A percentile compares a stretch with the other conserved stretches of the same genome.
These are phyloP conservation scores for Agrocybe pediades DNA, from an alignment of 768 basidiomycete genomes.

Conservation along the genomic window DNA sequence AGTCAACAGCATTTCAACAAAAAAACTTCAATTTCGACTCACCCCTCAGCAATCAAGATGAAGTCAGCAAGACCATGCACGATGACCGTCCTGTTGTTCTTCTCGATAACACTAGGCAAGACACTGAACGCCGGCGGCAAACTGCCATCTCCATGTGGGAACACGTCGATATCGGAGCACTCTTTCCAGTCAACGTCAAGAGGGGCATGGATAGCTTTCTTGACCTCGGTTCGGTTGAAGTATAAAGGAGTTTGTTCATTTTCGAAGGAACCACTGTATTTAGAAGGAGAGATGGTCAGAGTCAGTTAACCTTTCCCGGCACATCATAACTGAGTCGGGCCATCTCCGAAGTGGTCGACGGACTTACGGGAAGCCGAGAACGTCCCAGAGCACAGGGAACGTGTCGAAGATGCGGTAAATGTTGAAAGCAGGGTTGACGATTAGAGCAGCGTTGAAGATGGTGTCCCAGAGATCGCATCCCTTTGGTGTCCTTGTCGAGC, in stretches of 20 bases:
- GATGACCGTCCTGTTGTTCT: constrained; percentile 67
- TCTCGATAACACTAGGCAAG: constrained; percentile 75
- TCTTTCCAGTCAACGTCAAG: constrained; percentile 58
- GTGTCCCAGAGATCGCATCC: constrained; percentile 72
- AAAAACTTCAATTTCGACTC: constrained; percentile 17
- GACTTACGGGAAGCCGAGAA: constrained; percentile 79
- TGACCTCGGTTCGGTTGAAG: constrained; percentile 70
- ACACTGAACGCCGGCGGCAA: constrained; percentile 64
- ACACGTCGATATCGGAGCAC: constrained; percentile 62
- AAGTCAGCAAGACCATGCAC: constrained; percentile 76
- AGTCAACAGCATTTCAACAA: not conserved
- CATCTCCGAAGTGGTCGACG: too few species aligned
- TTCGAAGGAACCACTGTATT: constrained; percentile 52
- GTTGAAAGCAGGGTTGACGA: constrained; percentile 75
- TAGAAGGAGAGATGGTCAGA: not conserved
- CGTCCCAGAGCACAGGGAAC: constrained; percentile 75
- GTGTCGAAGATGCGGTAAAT: constrained; percentile 80
- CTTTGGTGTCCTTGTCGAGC: constrained; percentile 40
- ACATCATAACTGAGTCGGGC: not conserved
- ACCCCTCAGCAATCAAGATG: constrained; percentile 76
- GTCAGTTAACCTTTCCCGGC: not conserved
- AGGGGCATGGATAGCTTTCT: constrained; percentile 73
- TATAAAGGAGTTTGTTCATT: constrained; percentile 66
- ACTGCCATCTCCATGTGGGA: constrained; percentile 59
- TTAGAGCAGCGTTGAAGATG: constrained; percentile 62